Base-by-base conservation (phyloP, 768 basidiomycete genomes). In the Exidia glandulosa region DNA sequence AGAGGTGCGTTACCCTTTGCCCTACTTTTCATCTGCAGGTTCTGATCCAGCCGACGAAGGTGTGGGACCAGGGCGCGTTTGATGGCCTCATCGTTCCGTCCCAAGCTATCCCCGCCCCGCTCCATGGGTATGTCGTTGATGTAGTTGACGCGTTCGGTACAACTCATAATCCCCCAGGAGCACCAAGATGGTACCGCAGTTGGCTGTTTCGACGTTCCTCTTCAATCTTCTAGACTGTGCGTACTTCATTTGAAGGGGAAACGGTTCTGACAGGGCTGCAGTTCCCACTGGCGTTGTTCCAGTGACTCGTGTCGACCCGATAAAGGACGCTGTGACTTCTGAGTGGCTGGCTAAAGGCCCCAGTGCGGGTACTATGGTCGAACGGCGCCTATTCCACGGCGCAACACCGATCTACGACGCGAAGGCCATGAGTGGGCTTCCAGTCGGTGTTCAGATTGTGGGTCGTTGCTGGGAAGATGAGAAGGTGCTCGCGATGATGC, bases 391-490 rank as follows among this genome's bases (percentile, higher is more conserved):
- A n/a, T n/a, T n/a, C n/a, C n/a, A 71, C 1, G 77, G 75, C 19
- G 72, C 76, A 50, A 73, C 70, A 2, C 75, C 82, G 2, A 68
- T 80, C 23, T 94, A 95, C 63, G 77, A 93, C 63, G 81, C 86
- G 2, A 74, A 78, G 19, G 77, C 73, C 62, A 86, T 86, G 80
- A 73, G 80, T 27, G 92, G 91, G 0, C 79, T 94, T 72, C 93
- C 93, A 0, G 80, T 95, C 1, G 85, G 83, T 10, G 78, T 95
- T 56, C 93, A 96, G 71, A 67, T 96, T 32, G 84, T 87, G 1
- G 90, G 88, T 1, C 81, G 73, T 70, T 79, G 76, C 65, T 91
- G 87, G 86, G 87, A 90, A 63, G 90, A 93, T 48, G 90, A 92
- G 74, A 90, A 88, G 68, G 81, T 90, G 4, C 62, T 95, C 33